phyloP scores from a whole-genome alignment of 2,329 filamentous ascomycete genomes.

The Huntiella omanensis region DNA sequence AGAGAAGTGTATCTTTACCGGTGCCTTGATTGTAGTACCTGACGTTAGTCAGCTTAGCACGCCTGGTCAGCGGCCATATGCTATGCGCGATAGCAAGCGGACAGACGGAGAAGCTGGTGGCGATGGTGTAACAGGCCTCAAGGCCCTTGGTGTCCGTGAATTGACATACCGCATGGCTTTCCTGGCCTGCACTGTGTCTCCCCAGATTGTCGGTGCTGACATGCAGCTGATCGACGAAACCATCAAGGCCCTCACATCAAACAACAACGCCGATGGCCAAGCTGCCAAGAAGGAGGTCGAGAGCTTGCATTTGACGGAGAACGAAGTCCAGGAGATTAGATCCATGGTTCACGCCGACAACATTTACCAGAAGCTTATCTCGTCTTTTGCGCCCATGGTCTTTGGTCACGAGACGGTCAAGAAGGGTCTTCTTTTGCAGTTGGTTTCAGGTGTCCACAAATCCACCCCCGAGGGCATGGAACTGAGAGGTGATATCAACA shows the following conservation, averaged over 20 bases:
- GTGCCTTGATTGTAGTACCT: constrained; percentile 86
- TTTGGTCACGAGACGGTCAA: constrained; percentile 97
- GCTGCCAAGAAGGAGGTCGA: constrained; percentile 1
- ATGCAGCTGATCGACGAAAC: constrained; percentile 24
- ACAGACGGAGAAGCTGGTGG: constrained; percentile 67
- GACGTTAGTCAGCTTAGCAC: constrained; percentile 90
- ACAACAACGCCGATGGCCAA: constrained; percentile 13
- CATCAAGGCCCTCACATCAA: constrained; percentile 35
- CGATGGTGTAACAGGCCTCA: constrained; percentile 70
- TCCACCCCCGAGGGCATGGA: constrained; percentile 86
- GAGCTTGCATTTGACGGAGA: constrained; percentile 31
- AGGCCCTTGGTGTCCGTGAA: constrained; percentile 83
- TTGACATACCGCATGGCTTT: constrained; percentile 94
- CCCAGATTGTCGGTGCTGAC: constrained; percentile 50
- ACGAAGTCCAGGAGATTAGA: constrained; percentile 83
- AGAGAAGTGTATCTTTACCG: constrained; percentile 96
- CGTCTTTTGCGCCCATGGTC: constrained; percentile 89
- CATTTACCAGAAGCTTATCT: constrained; percentile 81
- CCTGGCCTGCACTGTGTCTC: constrained; percentile 86
- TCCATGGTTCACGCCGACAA: constrained; percentile 89
- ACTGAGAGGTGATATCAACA: constrained; percentile 92
- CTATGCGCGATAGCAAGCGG: constrained; percentile 64
- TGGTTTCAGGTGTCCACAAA: constrained; percentile 93
- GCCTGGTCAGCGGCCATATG: constrained; percentile 66
- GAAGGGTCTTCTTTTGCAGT: constrained; percentile 81